A percentile compares a stretch with the other conserved stretches of the same genome.
Evolutionary conservation across 495 filamentous ascomycete species (phyloP).

Genomic region (Aspergillus asperescens): DNA sequence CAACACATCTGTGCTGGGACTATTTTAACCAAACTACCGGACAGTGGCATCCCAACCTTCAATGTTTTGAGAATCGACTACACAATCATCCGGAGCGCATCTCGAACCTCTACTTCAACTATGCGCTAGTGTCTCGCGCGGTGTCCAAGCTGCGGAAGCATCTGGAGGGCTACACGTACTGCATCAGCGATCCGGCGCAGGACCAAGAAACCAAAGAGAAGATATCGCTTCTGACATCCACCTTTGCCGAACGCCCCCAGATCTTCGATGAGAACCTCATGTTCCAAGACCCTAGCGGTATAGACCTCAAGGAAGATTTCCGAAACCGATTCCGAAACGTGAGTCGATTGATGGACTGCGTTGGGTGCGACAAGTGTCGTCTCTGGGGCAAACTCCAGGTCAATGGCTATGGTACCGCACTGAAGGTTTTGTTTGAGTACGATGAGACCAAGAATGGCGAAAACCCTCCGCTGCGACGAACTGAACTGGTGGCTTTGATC

Average conservation of each 20-base stretch:
- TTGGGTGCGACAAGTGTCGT: conserved; percentile 96
- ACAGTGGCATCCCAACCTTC: conserved; percentile 85
- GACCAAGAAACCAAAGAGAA: conserved; percentile 74
- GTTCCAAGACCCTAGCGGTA: conserved; percentile 64
- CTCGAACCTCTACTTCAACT: conserved; percentile 98
- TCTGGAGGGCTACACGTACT: conserved; percentile 82
- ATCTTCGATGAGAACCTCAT: conserved; percentile 95
- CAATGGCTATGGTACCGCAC: conserved; percentile 85
- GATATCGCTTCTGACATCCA: conserved; percentile 63
- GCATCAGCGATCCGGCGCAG: conserved; percentile 74
- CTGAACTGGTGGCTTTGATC: conserved; percentile 87
- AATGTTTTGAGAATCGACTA: conserved; percentile 81
- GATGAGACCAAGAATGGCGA: conserved; percentile 70
- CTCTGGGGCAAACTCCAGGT: conserved; percentile 99
- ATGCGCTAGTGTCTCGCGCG: conserved; percentile 84
- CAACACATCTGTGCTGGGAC: conserved; percentile 92
- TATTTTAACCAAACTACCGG: conserved; percentile 95
- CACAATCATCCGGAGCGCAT: conserved; percentile 82
- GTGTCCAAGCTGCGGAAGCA: conserved; percentile 86
- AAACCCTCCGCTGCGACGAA: conserved; percentile 73
- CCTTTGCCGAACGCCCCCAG: conserved; percentile 58
- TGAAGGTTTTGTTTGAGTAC: conserved; percentile 95
- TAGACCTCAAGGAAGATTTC: conserved; percentile 93
- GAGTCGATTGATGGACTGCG: conserved; percentile 94
- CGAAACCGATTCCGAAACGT: conserved; percentile 96